Evolutionary conservation across 2,329 filamentous ascomycete genomes (phyloP).

Genomic region (Fusarium protoensiforme): DNA sequence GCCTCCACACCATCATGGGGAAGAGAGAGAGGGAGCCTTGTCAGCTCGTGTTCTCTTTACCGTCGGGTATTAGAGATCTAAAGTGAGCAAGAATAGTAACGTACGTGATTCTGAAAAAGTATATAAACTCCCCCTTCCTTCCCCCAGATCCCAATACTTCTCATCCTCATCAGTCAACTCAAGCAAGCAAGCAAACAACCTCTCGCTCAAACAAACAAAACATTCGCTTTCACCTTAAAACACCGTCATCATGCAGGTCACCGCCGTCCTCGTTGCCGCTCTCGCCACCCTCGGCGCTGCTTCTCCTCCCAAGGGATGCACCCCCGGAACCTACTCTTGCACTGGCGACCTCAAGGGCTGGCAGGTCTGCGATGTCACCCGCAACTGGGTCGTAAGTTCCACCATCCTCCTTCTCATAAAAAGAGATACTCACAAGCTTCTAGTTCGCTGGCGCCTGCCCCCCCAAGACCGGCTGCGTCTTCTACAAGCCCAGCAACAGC

Average conservation of each 20-base stretch:
- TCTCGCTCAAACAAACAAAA: slow-evolving; percentile 11
- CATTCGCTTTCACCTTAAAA: slow-evolving; percentile 16
- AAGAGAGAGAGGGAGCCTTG: background rate
- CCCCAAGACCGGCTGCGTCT: slow-evolving; percentile 50
- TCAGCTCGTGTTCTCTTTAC: slow-evolving; percentile 16
- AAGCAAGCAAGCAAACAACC: slow-evolving; percentile 13
- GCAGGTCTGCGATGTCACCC: slow-evolving; percentile 47
- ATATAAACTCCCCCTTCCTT: slow-evolving; percentile 20
- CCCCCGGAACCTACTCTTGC: slow-evolving; percentile 51
- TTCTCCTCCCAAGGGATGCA: slow-evolving; percentile 36
- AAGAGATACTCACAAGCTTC: background rate
- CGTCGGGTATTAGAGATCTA: background rate
- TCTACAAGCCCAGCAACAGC: slow-evolving; percentile 48
- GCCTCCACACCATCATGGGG: slow-evolving; percentile 4
- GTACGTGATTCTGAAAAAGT: background rate
- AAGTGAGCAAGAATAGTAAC: slow-evolving; percentile 24
- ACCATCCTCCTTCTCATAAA: no score
- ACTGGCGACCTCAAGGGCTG: slow-evolving; percentile 42
- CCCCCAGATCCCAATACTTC: slow-evolving; percentile 1
- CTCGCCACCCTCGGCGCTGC: slow-evolving; percentile 35
- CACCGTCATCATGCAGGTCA: slow-evolving; percentile 47
- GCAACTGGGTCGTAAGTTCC: slow-evolving; percentile 48
- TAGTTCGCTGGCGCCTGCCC: slow-evolving; percentile 50
- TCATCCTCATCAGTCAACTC: slow-evolving; percentile 26
- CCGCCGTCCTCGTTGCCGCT: slow-evolving; percentile 32